Evolutionary conservation across 2,329 filamentous ascomycete genomes (phyloP).

Genomic region (Phyllosticta citrichinensis): DNA sequence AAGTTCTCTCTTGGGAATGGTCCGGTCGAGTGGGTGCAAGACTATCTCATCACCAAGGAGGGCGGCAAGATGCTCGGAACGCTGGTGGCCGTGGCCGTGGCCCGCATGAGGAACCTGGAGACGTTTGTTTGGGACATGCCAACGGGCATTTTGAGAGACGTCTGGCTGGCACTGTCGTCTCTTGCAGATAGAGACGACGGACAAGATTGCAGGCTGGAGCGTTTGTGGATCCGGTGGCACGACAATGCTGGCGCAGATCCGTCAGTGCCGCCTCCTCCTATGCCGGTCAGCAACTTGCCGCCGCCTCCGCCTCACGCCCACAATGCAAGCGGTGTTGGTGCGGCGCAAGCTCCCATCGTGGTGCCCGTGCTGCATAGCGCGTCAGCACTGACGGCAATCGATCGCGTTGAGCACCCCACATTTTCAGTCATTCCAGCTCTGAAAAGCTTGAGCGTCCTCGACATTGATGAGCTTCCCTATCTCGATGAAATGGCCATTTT

Average conservation of each 20-base stretch:
- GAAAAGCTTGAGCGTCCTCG: slow-evolving; percentile 64
- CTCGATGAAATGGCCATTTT: slow-evolving; percentile 73
- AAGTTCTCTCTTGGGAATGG: slow-evolving; percentile 84
- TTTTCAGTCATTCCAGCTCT: slow-evolving; percentile 68
- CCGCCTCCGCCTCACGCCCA: slow-evolving; percentile 14
- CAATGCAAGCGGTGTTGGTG: slow-evolving; percentile 25
- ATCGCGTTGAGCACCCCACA: slow-evolving; percentile 64
- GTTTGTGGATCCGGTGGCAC: slow-evolving; percentile 75
- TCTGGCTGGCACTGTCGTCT: slow-evolving; percentile 69
- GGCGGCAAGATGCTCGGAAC: slow-evolving; percentile 84
- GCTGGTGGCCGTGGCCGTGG: slow-evolving; percentile 66
- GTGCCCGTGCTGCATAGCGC: slow-evolving; percentile 21
- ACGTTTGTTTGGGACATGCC: slow-evolving; percentile 86
- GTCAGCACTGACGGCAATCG: slow-evolving; percentile 21
- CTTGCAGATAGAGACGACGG: slow-evolving; percentile 52
- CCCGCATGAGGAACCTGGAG: slow-evolving; percentile 72
- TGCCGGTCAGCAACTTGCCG: slow-evolving; percentile 13
- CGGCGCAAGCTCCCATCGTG: slow-evolving; percentile 23
- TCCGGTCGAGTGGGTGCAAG: slow-evolving; percentile 64
- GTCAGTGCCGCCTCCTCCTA: slow-evolving; percentile 26
- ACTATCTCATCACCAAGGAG: slow-evolving; percentile 75
- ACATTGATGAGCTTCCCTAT: slow-evolving; percentile 75
- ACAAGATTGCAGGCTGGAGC: slow-evolving; percentile 56
- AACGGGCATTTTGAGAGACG: slow-evolving; percentile 68
- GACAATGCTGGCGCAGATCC: slow-evolving; percentile 51